A percentile compares a stretch with the other conserved stretches of the same genome.
Evolutionary conservation across 352 stramenopile species (phyloP).

Genomic region (Pythium oligandrum): DNA sequence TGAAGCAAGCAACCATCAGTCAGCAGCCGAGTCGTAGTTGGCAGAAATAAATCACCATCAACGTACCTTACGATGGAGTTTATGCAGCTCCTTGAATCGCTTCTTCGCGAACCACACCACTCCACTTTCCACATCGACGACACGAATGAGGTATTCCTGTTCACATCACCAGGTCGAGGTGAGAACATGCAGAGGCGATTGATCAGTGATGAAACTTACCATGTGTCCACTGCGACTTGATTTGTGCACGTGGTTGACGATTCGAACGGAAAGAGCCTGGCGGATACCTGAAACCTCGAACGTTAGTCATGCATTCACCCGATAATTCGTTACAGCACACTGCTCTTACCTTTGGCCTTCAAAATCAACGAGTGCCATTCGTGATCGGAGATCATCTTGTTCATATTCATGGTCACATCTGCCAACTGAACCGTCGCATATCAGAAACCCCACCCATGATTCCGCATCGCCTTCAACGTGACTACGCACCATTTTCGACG

Average conservation of each 20-base stretch:
- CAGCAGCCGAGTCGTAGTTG: no score
- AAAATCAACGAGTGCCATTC: slow-evolving; percentile 83
- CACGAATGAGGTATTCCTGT: slow-evolving; percentile 83
- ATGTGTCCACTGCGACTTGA: slow-evolving; percentile 55
- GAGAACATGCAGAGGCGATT: not conserved
- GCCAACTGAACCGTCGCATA: slow-evolving; percentile 36
- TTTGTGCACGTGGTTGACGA: slow-evolving; percentile 65
- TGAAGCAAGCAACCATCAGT: not conserved
- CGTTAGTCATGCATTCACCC: no score
- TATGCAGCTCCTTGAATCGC: slow-evolving; percentile 78
- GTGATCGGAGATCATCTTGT: slow-evolving; percentile 82
- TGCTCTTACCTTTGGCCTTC: slow-evolving; percentile 61
- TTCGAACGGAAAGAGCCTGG: slow-evolving; percentile 70
- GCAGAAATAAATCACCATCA: not conserved
- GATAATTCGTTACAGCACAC: not conserved
- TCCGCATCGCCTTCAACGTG: not conserved
- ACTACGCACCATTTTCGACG: slow-evolving; percentile 66
- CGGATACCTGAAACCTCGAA: slow-evolving; percentile 43
- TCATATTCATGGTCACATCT: slow-evolving; percentile 82
- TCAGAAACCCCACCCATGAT: not conserved
- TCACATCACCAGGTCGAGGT: no score
- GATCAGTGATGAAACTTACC: slow-evolving; percentile 25
- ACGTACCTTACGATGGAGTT: slow-evolving; percentile 74
- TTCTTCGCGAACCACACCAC: slow-evolving; percentile 83
- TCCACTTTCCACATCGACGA: slow-evolving; percentile 81